Evolutionary conservation across 768 basidiomycete genomes (phyloP).

Genomic region (Boletus tomentosulus): DNA sequence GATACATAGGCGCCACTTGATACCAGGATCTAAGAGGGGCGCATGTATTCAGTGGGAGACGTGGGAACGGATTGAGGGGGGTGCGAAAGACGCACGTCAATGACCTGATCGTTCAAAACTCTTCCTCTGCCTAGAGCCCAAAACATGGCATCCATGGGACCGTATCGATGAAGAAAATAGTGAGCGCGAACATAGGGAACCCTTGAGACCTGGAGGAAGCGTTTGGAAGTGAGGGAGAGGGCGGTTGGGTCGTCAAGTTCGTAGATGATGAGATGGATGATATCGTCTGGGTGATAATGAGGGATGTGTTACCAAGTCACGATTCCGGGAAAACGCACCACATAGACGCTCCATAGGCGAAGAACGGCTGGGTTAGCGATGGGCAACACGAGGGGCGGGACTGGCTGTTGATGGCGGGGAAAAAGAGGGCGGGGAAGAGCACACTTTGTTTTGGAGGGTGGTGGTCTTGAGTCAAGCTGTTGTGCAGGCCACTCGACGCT

Average conservation of each 20-base stretch:
- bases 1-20: slow-evolving; percentile 75
- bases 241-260: slow-evolving; percentile 62
- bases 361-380: neutral
- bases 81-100: slow-evolving; percentile 51
- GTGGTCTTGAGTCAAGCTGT: slow-evolving; percentile 33
- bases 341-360: slow-evolving; percentile 60
- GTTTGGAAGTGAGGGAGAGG: slow-evolving; percentile 54
- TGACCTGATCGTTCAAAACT: slow-evolving; percentile 57
- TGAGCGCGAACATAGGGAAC: slow-evolving; percentile 74
- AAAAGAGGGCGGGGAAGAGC: slow-evolving; percentile 7
- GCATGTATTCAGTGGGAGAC: slow-evolving; percentile 26
- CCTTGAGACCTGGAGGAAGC: slow-evolving; percentile 57
- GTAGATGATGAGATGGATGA: slow-evolving; percentile 70
- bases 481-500: slow-evolving; percentile 27
- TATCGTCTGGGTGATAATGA: slow-evolving; percentile 43
- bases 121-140: slow-evolving; percentile 72
- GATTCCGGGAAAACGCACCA: slow-evolving; percentile 41
- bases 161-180: slow-evolving; percentile 75
- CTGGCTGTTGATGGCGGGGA: neutral
- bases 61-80: slow-evolving; percentile 18
- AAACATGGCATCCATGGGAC: slow-evolving; percentile 64
- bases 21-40: slow-evolving; percentile 54
- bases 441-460: slow-evolving; percentile 32
- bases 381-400: neutral
- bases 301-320: slow-evolving; percentile 4